Base-by-base conservation (phyloP, 1,284 basidiomycete genomes). In the Boletellus deceptivus region DNA sequence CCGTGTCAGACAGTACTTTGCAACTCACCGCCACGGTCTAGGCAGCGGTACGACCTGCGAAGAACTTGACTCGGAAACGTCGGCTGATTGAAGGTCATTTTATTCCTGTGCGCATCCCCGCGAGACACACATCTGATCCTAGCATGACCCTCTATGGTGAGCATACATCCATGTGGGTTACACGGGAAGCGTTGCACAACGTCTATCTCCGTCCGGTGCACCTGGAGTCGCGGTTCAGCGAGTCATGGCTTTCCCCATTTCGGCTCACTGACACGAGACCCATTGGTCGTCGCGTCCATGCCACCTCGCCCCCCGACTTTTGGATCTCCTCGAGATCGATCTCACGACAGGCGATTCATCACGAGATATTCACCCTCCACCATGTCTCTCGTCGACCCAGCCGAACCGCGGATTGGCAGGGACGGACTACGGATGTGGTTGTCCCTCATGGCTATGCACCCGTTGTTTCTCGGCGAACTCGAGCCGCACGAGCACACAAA, bases 171-270 rank as follows among this genome's bases (percentile, higher is more conserved):
- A 61, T 4, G 38, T 45, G 16, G 54, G 44, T 3, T 62, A 56
- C 34, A 40, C 52, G 6, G 42, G 14, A 52, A 35, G 27, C 53
- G 63, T 41, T 60, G 52, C 31, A 29, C 6, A 5, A 41, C 57
- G 34, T 31, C 45, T n/a, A 37, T 63, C 34, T 38, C 47, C 20
- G 17, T 62, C 9, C 46, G 58, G 17, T 49, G 56, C 14, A 48
- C 50, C n/a, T 60, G 59, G 59, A 63, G 50, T 56, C 56, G 59
- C 25, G 61, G 61, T 25, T 34, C 43, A 17, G 59, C 55, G 33
- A 41, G 36, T 56, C 36, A 14, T 6, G 11, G 9, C 3, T 25
- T 25, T 25, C 22, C 25, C 25, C 25, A 25, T 25, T 25, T 22
- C 22, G 5, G 22, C 22, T 3, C 22, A 22, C 22, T 4, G 22